Evolutionary conservation across 2,329 filamentous ascomycete genomes (phyloP), one percentile per base, ranked within the genome.

Genomic region (Sclerotinia trifoliorum): DNA sequence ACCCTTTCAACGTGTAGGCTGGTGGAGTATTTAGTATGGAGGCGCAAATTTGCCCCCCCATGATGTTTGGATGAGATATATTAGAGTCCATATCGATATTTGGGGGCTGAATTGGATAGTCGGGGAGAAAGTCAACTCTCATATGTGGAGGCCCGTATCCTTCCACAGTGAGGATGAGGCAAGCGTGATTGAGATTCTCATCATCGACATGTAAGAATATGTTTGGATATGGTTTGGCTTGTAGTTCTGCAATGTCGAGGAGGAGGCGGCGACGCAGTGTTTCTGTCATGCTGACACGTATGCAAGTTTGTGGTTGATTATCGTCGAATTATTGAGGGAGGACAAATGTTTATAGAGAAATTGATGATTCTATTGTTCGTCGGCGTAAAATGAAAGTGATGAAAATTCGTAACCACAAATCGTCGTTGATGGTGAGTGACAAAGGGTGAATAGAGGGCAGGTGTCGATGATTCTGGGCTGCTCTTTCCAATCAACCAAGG

Each of bases 1-100:
- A 80, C 3, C 78, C 79, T 67, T 83, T 83, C 32, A 85, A 76
- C 0, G 82, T 84, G 68, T 85, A 84, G 0, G 83, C 83, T 1
- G 82, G 80, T 0, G 83, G 66, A 0, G 73, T 79, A 69, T 81
- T 80, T 44, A 84, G 77, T 4, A 84, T 83, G 0, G 78, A 80
- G 1, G 82, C 81, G 71, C 82, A 85, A 42, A 84, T 82, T 69
- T 80, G 83, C 15, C 46, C 13, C 5, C 75, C 75, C 62, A 74
- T 80, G n/a, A 84, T 78, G 65, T 85, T 84, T 2, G 82, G 82
- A 66, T 84, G 82, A 0, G 61, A n/a, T 19, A 84, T 73, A 0
- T 65, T 19, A 2, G 80, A 81, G 70, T 84, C 71, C 69, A 84
- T 82, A 0, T 57, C 73, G 42, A 84, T 73, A 0, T 0, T 8